Evolutionary conservation across 768 basidiomycete genomes (phyloP).

Genomic region (Mrakia frigida): DNA sequence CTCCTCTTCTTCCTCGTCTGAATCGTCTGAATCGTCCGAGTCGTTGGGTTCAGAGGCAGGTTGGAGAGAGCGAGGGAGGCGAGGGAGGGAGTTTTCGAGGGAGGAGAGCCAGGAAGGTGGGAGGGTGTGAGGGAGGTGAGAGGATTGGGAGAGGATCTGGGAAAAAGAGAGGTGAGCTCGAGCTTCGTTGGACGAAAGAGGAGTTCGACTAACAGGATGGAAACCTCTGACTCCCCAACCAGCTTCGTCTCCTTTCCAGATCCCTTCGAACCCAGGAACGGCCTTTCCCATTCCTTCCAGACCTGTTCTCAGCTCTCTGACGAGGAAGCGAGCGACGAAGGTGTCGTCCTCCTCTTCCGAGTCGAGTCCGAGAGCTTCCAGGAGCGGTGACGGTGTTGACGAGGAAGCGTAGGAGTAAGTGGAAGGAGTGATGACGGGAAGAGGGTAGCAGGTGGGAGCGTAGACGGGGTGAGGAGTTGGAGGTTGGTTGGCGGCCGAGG

Average conservation of each 20-base stretch:
- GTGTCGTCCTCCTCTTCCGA: background rate
- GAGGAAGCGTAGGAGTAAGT: background rate
- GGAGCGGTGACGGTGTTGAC: background rate
- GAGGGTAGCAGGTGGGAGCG: constrained; percentile 26
- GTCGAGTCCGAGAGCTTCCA: background rate
- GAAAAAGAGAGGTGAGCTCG: background rate
- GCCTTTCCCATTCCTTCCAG: constrained; percentile 22
- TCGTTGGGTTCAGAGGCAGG: constrained; percentile 33
- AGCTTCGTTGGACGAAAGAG: constrained; percentile 35
- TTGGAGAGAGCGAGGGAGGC: constrained; percentile 40
- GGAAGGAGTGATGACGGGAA: constrained; percentile 24
- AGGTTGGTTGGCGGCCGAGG: background rate
- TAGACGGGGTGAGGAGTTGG: constrained; percentile 13
- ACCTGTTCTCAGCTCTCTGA: constrained; percentile 23
- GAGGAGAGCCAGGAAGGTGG: constrained; percentile 48
- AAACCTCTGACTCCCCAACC: constrained; percentile 44
- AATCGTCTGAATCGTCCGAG: constrained; percentile 43
- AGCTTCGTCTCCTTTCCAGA: constrained; percentile 30
- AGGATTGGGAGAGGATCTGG: constrained; percentile 20
- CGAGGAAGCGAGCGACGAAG: constrained; percentile 17
- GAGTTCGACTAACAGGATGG: constrained; percentile 50
- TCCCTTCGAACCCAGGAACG: constrained; percentile 23
- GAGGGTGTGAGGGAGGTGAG: constrained; percentile 35
- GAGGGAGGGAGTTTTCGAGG: constrained; percentile 35
- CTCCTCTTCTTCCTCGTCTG: constrained; percentile 29